Conservation (phyloP, 1,284 basidiomycete species). For the Ustilago hordei region DNA sequence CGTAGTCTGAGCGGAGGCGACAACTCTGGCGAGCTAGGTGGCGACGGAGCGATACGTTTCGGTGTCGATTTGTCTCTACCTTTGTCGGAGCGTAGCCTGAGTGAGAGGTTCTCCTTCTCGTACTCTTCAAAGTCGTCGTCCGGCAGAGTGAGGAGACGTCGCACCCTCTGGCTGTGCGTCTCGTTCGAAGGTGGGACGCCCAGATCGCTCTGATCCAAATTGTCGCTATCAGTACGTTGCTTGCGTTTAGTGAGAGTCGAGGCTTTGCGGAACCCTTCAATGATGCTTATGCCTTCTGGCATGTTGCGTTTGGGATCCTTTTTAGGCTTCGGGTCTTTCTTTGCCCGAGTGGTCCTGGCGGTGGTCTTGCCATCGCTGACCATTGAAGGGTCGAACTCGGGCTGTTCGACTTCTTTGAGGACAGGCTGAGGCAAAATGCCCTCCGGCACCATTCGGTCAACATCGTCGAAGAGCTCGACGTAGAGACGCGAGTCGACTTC, state of each 20-base stretch:
- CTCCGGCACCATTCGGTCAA: constrained; percentile 84
- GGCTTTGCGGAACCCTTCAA: constrained; percentile 59
- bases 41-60: constrained; percentile 8
- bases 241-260: constrained; percentile 50
- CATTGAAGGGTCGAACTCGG: constrained; percentile 66
- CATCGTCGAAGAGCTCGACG: constrained; percentile 91
- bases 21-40: constrained; percentile 19
- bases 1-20: constrained; percentile 15
- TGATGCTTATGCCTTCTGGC: constrained; percentile 48
- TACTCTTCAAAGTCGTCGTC: constrained; percentile 18
- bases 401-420: constrained; percentile 78
- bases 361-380: constrained; percentile 31
- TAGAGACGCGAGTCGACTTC: constrained; percentile 86
- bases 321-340: constrained; percentile 42
- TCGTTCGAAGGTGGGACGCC: constrained; percentile 14
- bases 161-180: constrained; percentile 38
- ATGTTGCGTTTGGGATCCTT: constrained; percentile 62
- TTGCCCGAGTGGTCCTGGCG: constrained; percentile 22
- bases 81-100: constrained; percentile 16
- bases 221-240: constrained; percentile 12
- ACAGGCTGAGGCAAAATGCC: constrained; percentile 81
- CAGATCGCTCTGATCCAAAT: constrained; percentile 10
- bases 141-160: constrained; percentile 11
- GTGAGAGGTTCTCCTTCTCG: constrained; percentile 29
- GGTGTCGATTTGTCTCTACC: constrained; percentile 1